These are phyloP conservation scores for Syncephalis fuscata DNA, from an alignment of 371 early-diverging fungal genomes.

Conservation along the genomic window DNA sequence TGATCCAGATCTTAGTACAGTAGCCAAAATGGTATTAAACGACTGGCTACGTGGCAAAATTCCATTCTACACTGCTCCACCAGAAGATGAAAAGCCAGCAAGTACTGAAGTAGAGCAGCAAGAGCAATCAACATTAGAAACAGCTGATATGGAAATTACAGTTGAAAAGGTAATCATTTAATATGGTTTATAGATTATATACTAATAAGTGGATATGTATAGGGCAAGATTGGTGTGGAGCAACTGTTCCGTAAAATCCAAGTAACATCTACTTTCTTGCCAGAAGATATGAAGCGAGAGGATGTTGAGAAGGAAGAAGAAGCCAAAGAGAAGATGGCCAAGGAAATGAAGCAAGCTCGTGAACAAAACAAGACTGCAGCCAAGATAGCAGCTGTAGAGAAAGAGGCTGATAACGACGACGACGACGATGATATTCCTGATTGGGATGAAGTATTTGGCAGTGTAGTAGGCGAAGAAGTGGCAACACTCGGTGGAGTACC, in stretches of 20 bases:
- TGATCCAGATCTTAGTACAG: slow-evolving; percentile 86
- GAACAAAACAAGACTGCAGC: background rate
- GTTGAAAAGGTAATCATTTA: background rate
- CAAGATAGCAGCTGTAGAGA: background rate
- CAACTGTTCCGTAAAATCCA: slow-evolving; percentile 7
- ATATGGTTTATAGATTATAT: background rate
- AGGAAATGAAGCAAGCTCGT: background rate
- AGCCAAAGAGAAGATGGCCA: background rate
- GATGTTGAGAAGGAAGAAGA: background rate
- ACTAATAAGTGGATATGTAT: background rate
- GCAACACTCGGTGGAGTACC: slow-evolving; percentile 21
- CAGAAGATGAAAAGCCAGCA: slow-evolving; percentile 13
- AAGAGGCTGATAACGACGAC: slow-evolving; percentile 3
- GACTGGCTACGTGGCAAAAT: slow-evolving; percentile 99
- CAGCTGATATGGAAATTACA: slow-evolving; percentile 8
- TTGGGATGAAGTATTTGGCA: slow-evolving; percentile 82
- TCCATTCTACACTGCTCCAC: slow-evolving; percentile 87
- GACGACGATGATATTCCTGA: slow-evolving; percentile 14
- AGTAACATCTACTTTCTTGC: slow-evolving; percentile 5
- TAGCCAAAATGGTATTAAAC: slow-evolving; percentile 94
- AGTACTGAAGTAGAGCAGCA: slow-evolving; percentile 14
- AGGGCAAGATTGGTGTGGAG: slow-evolving; percentile 7
- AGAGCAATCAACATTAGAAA: slow-evolving; percentile 9
- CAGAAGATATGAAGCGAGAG: slow-evolving; percentile 5
- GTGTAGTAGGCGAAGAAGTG: slow-evolving; percentile 57